A percentile compares a stretch with the other conserved stretches of the same genome.
Evolutionary conservation across 331 rosid species (phyloP).

Genomic region (Ulmus americana): DNA sequence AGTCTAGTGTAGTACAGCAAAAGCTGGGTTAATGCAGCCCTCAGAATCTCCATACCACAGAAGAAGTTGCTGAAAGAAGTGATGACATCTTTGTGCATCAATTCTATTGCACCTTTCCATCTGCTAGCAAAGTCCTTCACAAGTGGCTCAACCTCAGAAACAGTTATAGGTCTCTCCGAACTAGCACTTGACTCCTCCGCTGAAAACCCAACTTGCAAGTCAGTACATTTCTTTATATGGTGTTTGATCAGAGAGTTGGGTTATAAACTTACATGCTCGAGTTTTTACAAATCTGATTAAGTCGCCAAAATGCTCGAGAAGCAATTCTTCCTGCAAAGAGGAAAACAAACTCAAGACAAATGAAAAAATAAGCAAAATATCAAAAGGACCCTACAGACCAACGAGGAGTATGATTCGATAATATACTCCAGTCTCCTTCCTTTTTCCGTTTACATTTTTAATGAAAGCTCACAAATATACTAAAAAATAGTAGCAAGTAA

Average conservation of each 20-base stretch:
- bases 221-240: constrained; percentile 10
- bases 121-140: constrained; percentile 92
- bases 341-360: not conserved
- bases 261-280: constrained; percentile 68
- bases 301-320: constrained; percentile 72
- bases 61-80: constrained; percentile 95
- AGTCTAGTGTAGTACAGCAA: constrained; percentile 90
- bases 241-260: not conserved
- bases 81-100: constrained; percentile 97
- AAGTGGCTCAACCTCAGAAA: constrained; percentile 89
- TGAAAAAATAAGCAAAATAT: not conserved
- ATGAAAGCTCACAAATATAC: too few species aligned
- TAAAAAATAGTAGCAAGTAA: not conserved
- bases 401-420: not conserved
- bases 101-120: constrained; percentile 94
- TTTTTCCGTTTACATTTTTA: not conserved
- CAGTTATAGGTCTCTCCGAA: constrained; percentile 58
- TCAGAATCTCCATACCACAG: constrained; percentile 92
- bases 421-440: not conserved
- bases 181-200: constrained; percentile 73
- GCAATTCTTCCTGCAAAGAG: constrained; percentile 83
- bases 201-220: constrained; percentile 28
- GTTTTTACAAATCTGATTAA: constrained; percentile 86
- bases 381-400: not conserved
- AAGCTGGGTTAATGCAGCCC: constrained; percentile 91